Base-by-base conservation (phyloP, 805 yeast genomes). In the Tetrapisispora arboricola region DNA sequence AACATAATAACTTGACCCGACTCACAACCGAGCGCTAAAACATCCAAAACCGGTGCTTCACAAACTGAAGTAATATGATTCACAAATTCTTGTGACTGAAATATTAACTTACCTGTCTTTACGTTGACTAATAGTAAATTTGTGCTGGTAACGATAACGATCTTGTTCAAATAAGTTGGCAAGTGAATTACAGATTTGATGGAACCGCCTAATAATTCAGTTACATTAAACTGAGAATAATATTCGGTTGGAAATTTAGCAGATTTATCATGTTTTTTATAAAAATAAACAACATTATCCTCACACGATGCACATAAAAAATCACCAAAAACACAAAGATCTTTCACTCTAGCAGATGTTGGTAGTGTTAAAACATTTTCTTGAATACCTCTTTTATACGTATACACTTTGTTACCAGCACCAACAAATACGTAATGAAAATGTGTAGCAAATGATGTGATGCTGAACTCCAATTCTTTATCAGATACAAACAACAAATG, bases 111-210 rank as follows among this genome's bases (percentile, higher is more conserved):
- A 1, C 86, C 87, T 0, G 95, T 76, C 51, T 85, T 75, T 41
- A 88, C 67, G 54, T 92, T 94, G 62, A 72, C 73, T 21, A 94
- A 64, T 39, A 75, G 60, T 12, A 88, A 43, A 35, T 73, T 70
- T 2, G 73, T 60, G 4, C 79, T 68, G 1, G 96, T 84, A n/a
- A 88, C 84, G 24, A 90, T 78, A 1, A 83, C 80, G 21, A 94
- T 66, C 57, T 92, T 92, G 67, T 92, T 92, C 54, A 94, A 62
- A 57, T 90, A 88, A 0, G 99, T 90, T 24, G 96, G 88, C 38
- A 90, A 80, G 60, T 92, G 99, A 10, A 76, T 32, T 3, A 60
- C 19, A 5, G 50, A 40, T 10, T 81, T 79, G 15, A 92, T 71
- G 7, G 69, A 71, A 18, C 95, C 96, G 48, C 82, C 79, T 42